Conservation (phyloP, 176 grass and related monocot species). For the Ananas comosus region DNA sequence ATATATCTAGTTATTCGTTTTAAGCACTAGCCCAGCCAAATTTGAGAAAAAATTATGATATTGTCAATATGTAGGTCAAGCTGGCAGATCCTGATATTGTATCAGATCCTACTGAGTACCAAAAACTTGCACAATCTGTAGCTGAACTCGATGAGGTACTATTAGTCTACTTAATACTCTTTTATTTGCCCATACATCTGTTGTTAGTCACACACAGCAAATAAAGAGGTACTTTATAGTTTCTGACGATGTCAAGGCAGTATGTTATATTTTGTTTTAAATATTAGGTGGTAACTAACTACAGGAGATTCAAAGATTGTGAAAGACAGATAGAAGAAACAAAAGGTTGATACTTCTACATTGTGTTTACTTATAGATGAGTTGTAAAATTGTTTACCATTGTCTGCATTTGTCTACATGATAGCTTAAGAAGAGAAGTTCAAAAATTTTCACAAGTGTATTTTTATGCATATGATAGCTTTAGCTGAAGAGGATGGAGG, state of each 20-base stretch:
- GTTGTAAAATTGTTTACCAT: not conserved
- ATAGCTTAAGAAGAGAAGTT: not conserved
- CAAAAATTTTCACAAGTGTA: not conserved
- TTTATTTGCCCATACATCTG: not conserved
- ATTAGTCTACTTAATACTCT: not conserved
- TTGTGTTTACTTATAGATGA: slow-evolving; percentile 1
- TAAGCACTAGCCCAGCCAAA: not conserved
- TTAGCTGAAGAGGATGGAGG: slow-evolving; percentile 53
- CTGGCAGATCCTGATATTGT: slow-evolving; percentile 83
- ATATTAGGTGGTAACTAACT: slow-evolving; percentile 56
- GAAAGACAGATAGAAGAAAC: slow-evolving; percentile 74
- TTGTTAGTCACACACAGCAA: not conserved
- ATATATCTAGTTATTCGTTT: too few species aligned
- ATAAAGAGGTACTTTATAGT: too few species aligned
- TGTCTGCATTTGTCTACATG: not conserved
- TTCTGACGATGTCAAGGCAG: not conserved
- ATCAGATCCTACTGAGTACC: slow-evolving; percentile 80
- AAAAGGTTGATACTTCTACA: slow-evolving; percentile 42
- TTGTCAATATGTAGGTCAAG: slow-evolving; percentile 52
- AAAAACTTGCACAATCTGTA: slow-evolving; percentile 86
- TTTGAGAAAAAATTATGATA: not conserved
- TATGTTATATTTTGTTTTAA: slow-evolving; percentile 16
- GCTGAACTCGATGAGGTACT: slow-evolving; percentile 74
- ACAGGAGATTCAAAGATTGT: slow-evolving; percentile 77
- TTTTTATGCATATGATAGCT: slow-evolving; percentile 26